Conservation (phyloP, 805 yeast species). For the Lachancea lanzarotensis region DNA sequence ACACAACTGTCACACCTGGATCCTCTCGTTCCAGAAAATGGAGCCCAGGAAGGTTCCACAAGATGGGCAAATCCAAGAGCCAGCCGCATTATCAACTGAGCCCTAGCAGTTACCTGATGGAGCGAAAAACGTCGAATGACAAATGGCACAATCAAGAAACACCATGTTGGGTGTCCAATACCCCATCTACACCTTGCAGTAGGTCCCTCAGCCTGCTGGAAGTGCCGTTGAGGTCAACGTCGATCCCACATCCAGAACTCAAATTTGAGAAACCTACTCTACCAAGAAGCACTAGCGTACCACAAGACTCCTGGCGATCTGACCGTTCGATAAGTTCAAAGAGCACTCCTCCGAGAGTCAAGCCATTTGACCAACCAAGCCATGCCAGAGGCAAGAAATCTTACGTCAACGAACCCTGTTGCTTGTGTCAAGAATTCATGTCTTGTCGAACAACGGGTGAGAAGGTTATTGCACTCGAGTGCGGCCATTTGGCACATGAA, state of each 20-base stretch:
- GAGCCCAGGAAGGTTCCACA: constrained; percentile 7
- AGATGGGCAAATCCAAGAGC: constrained; percentile 2
- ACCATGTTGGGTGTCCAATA: neutral
- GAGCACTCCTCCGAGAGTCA: constrained; percentile 12
- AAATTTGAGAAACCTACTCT: neutral
- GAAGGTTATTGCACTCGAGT: constrained; percentile 41
- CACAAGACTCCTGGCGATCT: neutral
- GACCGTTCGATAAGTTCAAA: neutral
- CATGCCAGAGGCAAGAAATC: constrained; percentile 19
- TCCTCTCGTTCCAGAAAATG: constrained; percentile 21
- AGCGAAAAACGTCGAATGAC: neutral
- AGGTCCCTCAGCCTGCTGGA: constrained; percentile 2
- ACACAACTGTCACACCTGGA: constrained; percentile 5
- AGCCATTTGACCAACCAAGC: constrained; percentile 14
- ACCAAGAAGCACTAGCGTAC: neutral
- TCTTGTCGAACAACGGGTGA: constrained; percentile 41
- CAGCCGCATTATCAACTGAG: neutral
- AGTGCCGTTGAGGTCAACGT: constrained; percentile 22
- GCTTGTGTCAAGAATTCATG: constrained; percentile 47
- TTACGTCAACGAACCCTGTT: constrained; percentile 24
- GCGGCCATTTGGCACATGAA: constrained; percentile 54
- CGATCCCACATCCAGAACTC: constrained; percentile 24
- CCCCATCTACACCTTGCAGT: constrained; percentile 1
- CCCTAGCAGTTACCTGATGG: neutral
- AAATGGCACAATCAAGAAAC: neutral